Conservation (phyloP, 2,329 filamentous ascomycete species). For the Clonostachys byssicola region DNA sequence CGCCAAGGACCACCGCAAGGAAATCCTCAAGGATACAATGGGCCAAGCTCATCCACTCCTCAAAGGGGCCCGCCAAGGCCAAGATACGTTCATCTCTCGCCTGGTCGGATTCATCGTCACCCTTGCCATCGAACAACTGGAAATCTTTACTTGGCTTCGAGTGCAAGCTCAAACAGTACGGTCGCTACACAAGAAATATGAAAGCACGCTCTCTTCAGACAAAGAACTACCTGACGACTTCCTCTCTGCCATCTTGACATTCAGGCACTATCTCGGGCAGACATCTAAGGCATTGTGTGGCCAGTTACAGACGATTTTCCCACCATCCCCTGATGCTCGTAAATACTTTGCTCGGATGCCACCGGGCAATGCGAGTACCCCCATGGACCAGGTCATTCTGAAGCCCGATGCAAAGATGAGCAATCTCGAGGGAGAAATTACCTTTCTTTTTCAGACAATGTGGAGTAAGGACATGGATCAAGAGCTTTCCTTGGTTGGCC, state of each 20-base stretch:
- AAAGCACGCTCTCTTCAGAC: constrained; percentile 2
- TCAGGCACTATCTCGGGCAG: constrained; percentile 27
- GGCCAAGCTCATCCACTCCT: constrained; percentile 20
- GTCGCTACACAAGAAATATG: too few species aligned
- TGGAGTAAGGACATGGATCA: neutral
- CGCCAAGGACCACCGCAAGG: constrained; percentile 37
- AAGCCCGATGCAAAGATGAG: neutral
- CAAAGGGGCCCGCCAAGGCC: constrained; percentile 5
- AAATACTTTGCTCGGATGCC: too few species aligned
- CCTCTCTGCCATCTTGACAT: constrained; percentile 28
- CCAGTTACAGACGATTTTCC: too few species aligned
- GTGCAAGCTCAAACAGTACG: constrained; percentile 11
- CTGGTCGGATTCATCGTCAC: constrained; percentile 25
- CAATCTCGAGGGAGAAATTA: neutral
- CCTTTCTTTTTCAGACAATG: neutral
- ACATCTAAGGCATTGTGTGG: constrained; percentile 17
- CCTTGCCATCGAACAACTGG: constrained; percentile 25
- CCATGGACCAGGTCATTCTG: too few species aligned
- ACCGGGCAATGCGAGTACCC: too few species aligned
- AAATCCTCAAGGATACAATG: constrained; percentile 32
- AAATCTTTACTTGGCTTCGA: constrained; percentile 30
- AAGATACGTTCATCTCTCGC: constrained; percentile 28
- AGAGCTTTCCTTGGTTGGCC: constrained; percentile 6
- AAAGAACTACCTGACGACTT: constrained; percentile 23
- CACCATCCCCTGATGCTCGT: too few species aligned